Evolutionary conservation across 805 yeast species (phyloP).

Genomic region (Lachancea lanzarotensis): DNA sequence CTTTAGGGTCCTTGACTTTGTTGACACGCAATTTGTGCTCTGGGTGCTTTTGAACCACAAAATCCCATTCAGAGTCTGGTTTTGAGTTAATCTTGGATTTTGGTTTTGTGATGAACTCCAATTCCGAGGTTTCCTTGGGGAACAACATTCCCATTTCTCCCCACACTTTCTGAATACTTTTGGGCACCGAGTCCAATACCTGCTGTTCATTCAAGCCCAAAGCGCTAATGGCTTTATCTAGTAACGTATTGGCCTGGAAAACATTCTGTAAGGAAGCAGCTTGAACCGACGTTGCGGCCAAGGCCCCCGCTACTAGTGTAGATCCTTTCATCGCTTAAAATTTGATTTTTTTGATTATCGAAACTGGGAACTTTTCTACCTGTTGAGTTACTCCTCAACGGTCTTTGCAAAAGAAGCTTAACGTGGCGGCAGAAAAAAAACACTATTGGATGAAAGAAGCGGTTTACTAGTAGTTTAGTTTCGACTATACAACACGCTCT

Average conservation of each 20-base stretch:
- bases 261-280: constrained; percentile 9
- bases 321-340: constrained; percentile 1
- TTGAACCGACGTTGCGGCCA: constrained; percentile 5
- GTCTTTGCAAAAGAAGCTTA: too few relatives aligned
- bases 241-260: constrained; percentile 22
- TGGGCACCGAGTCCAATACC: constrained; percentile 38
- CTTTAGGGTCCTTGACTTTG: constrained; percentile 47
- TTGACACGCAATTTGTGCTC: constrained; percentile 56
- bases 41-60: constrained; percentile 32
- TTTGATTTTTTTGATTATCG: too few relatives aligned
- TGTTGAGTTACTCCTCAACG: too few relatives aligned
- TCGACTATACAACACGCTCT: too few relatives aligned
- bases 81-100: constrained; percentile 29
- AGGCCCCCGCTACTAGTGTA: constrained; percentile 2
- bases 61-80: constrained; percentile 26
- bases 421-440: too few relatives aligned
- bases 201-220: constrained; percentile 40
- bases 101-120: constrained; percentile 48
- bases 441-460: too few relatives aligned
- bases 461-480: too few relatives aligned
- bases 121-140: constrained; percentile 47
- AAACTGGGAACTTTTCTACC: too few relatives aligned
- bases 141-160: constrained; percentile 53
- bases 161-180: constrained; percentile 51
- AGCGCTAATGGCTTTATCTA: constrained; percentile 45